Evolutionary conservation across 768 basidiomycete genomes (phyloP).

Genomic region (Amanita exitialis): DNA sequence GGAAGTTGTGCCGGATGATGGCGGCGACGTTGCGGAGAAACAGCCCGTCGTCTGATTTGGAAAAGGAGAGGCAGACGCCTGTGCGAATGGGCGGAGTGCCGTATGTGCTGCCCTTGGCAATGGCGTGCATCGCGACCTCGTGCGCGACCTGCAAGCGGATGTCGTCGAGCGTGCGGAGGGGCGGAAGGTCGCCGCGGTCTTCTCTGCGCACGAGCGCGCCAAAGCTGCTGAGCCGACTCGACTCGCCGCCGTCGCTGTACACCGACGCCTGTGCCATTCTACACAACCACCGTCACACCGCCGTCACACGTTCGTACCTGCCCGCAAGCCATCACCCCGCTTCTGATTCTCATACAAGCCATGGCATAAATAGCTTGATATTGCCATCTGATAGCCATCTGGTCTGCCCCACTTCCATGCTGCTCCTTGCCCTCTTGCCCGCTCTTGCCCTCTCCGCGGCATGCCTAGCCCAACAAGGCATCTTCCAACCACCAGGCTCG

Average conservation of each 20-base stretch:
- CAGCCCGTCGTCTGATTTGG: slow-evolving; percentile 42
- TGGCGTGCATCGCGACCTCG: slow-evolving; percentile 36
- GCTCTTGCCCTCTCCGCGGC: background rate
- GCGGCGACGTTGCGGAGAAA: slow-evolving; percentile 50
- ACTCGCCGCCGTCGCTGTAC: background rate
- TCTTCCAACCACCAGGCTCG: background rate
- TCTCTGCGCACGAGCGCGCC: background rate
- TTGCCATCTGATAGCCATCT: background rate
- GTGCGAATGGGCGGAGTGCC: slow-evolving; percentile 25
- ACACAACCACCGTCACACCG: background rate
- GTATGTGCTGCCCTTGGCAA: slow-evolving; percentile 24
- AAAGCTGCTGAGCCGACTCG: background rate
- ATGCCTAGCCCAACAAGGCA: background rate
- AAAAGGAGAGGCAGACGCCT: slow-evolving; percentile 51
- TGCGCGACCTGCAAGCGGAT: slow-evolving; percentile 42
- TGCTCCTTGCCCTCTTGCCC: background rate
- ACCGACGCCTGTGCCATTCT: background rate
- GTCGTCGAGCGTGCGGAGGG: slow-evolving; percentile 30
- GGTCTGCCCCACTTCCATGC: background rate
- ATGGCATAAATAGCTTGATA: background rate
- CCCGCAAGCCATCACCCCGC: no score
- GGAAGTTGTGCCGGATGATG: slow-evolving; percentile 30
- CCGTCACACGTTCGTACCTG: background rate
- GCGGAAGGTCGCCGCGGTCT: background rate
- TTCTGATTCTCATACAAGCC: no score